Conservation (phyloP, 768 basidiomycete genomes). For the Tephrocybe sp. region DNA sequence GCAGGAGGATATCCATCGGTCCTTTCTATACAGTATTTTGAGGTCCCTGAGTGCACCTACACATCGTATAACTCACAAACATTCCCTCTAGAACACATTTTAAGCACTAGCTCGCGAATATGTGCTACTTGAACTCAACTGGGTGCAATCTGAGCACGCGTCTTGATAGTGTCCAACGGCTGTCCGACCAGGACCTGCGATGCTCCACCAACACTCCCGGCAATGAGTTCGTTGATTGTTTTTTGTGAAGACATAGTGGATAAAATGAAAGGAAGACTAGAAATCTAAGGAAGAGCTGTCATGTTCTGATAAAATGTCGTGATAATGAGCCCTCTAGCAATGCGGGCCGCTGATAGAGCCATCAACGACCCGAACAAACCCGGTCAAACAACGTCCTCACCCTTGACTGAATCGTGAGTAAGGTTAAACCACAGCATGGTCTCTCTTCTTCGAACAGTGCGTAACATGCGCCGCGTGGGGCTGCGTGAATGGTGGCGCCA, state of each 20-base stretch:
- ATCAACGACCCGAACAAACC: conserved; percentile 26
- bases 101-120: conserved; percentile 2
- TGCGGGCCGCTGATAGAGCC: neutral
- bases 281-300: neutral
- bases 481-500: conserved; percentile 88
- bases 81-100: conserved; percentile 58
- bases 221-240: conserved; percentile 79
- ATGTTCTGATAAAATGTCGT: too few relatives aligned
- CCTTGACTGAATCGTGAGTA: neutral
- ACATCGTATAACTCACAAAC: conserved; percentile 63
- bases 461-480: conserved; percentile 74
- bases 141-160: conserved; percentile 83
- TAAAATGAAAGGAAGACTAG: neutral
- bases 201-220: conserved; percentile 91
- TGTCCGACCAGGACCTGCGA: conserved; percentile 96
- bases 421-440: conserved; percentile 45
- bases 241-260: conserved; percentile 31
- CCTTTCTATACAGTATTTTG: conserved; percentile 60
- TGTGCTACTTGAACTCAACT: conserved; percentile 43
- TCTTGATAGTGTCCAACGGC: conserved; percentile 87
- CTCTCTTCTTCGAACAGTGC: conserved; percentile 73
- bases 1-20: conserved; percentile 84
- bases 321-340: too few relatives aligned
- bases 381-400: conserved; percentile 28
- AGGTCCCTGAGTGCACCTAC: neutral